These are phyloP conservation scores for Rubus parviflorus DNA, from an alignment of 306 rosid genomes.

Conservation along the genomic window DNA sequence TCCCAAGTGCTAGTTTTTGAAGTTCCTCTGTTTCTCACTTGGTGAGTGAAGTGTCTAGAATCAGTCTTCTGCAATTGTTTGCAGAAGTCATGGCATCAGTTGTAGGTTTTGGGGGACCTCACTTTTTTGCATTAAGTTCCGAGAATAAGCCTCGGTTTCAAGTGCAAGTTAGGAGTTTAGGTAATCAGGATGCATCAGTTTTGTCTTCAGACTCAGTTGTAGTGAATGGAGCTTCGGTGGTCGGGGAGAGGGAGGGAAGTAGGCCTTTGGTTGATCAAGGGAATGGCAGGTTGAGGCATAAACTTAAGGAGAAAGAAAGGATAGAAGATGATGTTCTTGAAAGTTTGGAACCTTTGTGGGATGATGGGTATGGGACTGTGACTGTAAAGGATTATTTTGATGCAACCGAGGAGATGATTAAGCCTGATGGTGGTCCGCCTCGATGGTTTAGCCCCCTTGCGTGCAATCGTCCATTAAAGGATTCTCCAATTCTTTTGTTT, in stretches of 20 bases:
- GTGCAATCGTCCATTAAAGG: conserved; percentile 45
- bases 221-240: conserved; percentile 44
- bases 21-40: not conserved
- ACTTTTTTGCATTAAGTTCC: conserved; percentile 25
- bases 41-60: conserved; percentile 2
- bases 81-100: conserved; percentile 50
- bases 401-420: conserved; percentile 50
- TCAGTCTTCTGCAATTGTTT: conserved; percentile 4
- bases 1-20: not conserved
- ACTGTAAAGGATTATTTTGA: conserved; percentile 71
- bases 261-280: conserved; percentile 32
- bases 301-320: conserved; percentile 25
- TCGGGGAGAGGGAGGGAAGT: conserved; percentile 34
- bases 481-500: conserved; percentile 69
- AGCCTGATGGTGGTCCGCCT: conserved; percentile 75
- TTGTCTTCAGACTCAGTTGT: conserved; percentile 43
- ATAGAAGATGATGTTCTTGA: conserved; percentile 18
- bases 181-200: conserved; percentile 29
- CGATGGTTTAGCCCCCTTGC: conserved; percentile 87
- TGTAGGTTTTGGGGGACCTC: conserved; percentile 34
- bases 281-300: conserved; percentile 31
- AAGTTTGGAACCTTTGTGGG: conserved; percentile 65
- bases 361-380: conserved; percentile 78
- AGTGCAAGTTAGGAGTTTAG: conserved; percentile 38
- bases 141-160: conserved; percentile 23